Conservation (phyloP, 2,329 filamentous ascomycete genomes). For the Claviceps quebecensis region DNA sequence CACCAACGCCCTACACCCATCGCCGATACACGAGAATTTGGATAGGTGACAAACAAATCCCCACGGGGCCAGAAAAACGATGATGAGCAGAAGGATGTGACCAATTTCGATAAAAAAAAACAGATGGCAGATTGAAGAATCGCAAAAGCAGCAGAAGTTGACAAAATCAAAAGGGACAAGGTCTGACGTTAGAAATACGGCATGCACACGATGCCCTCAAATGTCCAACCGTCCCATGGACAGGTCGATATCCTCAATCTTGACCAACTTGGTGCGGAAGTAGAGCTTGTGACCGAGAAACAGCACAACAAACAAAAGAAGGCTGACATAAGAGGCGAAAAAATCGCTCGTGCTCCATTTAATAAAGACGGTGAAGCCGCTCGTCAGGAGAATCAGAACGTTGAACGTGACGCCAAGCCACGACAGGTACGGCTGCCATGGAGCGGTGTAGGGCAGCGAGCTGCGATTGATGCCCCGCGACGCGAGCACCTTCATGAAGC, state of each 20-base stretch:
- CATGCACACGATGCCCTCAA: neutral
- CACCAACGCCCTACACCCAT: too few species aligned
- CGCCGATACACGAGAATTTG: too few species aligned
- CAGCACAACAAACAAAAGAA: constrained; percentile 48
- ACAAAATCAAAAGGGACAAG: too few species aligned
- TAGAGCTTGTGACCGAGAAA: constrained; percentile 46
- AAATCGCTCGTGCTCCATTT: constrained; percentile 46
- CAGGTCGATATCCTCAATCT: constrained; percentile 23
- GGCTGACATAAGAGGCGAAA: constrained; percentile 49
- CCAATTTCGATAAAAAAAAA: too few species aligned
- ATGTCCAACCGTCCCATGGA: constrained; percentile 5
- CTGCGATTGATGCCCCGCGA: constrained; percentile 42
- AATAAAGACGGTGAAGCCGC: constrained; percentile 56
- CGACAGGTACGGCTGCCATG: constrained; percentile 49
- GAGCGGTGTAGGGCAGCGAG: constrained; percentile 45
- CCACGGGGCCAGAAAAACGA: too few species aligned
- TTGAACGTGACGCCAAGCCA: constrained; percentile 55
- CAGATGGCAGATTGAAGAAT: too few species aligned
- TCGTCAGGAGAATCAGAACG: constrained; percentile 49
- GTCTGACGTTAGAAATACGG: neutral
- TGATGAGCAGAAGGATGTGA: too few species aligned
- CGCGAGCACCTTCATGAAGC: constrained; percentile 47
- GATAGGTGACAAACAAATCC: too few species aligned
- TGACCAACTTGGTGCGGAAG: constrained; percentile 25
- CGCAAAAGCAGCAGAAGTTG: too few species aligned